Percentiles rank a stretch among this genome's conserved stretches.
Evolutionary conservation across 2,329 filamentous ascomycete species (phyloP).

Genomic region (Cryoendolithus antarcticus): DNA sequence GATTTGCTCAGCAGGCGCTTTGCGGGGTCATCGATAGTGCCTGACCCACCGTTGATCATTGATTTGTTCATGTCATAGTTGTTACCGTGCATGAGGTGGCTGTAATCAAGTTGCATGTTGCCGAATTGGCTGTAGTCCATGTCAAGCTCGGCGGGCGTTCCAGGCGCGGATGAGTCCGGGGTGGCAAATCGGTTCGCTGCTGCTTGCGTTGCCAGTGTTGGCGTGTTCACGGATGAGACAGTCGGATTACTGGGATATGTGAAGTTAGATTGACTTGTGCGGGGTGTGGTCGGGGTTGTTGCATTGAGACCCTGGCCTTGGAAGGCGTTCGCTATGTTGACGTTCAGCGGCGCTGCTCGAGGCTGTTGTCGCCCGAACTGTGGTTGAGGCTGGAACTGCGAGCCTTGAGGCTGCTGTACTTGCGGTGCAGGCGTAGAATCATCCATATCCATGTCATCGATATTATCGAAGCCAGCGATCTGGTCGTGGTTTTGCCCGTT

Average conservation of each 20-base stretch:
- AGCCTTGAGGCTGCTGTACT: constrained; percentile 23
- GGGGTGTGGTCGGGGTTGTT: constrained; percentile 77
- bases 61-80: constrained; percentile 32
- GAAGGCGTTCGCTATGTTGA: constrained; percentile 61
- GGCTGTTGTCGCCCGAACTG: constrained; percentile 44
- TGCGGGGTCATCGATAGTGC: constrained; percentile 76
- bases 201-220: constrained; percentile 71
- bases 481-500: constrained; percentile 20
- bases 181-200: constrained; percentile 48
- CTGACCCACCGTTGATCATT: constrained; percentile 38
- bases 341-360: constrained; percentile 58
- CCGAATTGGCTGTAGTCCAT: constrained; percentile 27
- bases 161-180: constrained; percentile 55
- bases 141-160: constrained; percentile 62
- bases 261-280: constrained; percentile 51
- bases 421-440: constrained; percentile 54
- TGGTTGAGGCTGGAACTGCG: constrained; percentile 33
- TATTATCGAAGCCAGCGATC: constrained; percentile 36
- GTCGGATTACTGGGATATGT: constrained; percentile 86
- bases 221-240: constrained; percentile 93
- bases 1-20: constrained; percentile 81
- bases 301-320: constrained; percentile 64
- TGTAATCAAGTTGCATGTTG: constrained; percentile 25
- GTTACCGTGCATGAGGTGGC: constrained; percentile 24
- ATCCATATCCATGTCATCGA: constrained; percentile 96